These are phyloP conservation scores for Volvox carteri DNA, from an alignment of 163 green algal species.

Conservation along the genomic window DNA sequence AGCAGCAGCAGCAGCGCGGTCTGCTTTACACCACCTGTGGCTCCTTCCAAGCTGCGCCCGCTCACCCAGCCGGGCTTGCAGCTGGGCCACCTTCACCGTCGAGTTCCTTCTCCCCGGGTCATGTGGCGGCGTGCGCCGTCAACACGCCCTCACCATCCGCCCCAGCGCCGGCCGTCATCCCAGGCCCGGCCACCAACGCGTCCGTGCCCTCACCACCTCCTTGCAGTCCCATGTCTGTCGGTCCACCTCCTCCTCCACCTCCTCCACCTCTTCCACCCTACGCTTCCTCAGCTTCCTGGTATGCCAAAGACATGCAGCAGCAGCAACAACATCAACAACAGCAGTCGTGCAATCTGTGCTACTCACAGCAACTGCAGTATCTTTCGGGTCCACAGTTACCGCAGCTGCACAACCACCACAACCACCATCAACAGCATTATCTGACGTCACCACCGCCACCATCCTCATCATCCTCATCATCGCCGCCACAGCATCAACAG, in stretches of 20 bases:
- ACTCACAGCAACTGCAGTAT: neutral
- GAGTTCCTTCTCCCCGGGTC: neutral
- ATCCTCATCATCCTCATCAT: no score
- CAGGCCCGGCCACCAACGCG: neutral
- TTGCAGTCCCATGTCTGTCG: neutral
- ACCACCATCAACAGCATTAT: no score
- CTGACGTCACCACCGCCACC: no score
- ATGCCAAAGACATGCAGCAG: no score
- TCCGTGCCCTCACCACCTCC: neutral
- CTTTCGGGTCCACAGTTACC: no score
- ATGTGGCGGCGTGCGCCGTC: neutral
- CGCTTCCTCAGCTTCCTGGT: neutral
- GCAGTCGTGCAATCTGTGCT: neutral
- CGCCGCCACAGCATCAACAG: no score
- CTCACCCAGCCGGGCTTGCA: neutral
- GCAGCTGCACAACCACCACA: no score
- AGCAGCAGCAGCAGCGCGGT: neutral
- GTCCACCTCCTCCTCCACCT: no score
- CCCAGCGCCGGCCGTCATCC: no score
- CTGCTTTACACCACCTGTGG: neutral
- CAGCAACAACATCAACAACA: neutral
- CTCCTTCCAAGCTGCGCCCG: neutral
- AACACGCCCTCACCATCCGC: neutral
- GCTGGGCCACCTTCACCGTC: neutral
- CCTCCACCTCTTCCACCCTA: no score